Conservation (phyloP, 768 basidiomycete species). For the Epithele typhae region DNA sequence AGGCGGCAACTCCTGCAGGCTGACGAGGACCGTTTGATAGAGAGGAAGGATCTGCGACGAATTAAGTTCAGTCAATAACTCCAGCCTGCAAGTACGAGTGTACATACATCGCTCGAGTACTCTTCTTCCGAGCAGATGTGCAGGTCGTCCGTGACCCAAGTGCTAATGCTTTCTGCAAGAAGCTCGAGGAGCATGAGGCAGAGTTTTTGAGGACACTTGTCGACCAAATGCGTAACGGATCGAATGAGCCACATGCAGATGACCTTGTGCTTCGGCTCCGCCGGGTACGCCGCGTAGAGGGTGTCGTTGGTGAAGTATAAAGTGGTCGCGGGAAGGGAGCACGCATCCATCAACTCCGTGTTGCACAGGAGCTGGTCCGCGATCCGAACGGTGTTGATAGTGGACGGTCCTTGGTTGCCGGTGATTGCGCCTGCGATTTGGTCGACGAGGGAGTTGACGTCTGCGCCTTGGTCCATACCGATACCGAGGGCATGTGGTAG, state of each 20-base stretch:
- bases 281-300: slow-evolving; percentile 62
- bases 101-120: slow-evolving; percentile 54
- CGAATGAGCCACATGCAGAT: slow-evolving; percentile 60
- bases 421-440: slow-evolving; percentile 47
- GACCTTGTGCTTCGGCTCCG: slow-evolving; percentile 47
- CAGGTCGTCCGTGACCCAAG: slow-evolving; percentile 64
- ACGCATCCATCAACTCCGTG: slow-evolving; percentile 45
- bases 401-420: slow-evolving; percentile 34
- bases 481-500: slow-evolving; percentile 47
- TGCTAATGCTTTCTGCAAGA: slow-evolving; percentile 48
- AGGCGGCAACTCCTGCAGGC: slow-evolving; percentile 44
- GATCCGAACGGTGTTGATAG: slow-evolving; percentile 43
- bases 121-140: slow-evolving; percentile 47
- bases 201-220: slow-evolving; percentile 49
- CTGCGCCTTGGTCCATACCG: slow-evolving; percentile 58
- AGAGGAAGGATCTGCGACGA: slow-evolving; percentile 54
- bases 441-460: slow-evolving; percentile 50
- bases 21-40: slow-evolving; percentile 56
- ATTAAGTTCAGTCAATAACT: too few relatives aligned
- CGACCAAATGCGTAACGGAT: slow-evolving; percentile 49
- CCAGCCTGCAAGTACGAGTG: too few relatives aligned
- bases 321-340: slow-evolving; percentile 49
- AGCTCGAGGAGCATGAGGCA: slow-evolving; percentile 41
- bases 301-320: slow-evolving; percentile 59
- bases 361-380: slow-evolving; percentile 59